Evolutionary conservation across 2,329 filamentous ascomycete genomes (phyloP), one percentile per base, ranked within the genome.

Genomic region (Huntiella abstrusa): DNA sequence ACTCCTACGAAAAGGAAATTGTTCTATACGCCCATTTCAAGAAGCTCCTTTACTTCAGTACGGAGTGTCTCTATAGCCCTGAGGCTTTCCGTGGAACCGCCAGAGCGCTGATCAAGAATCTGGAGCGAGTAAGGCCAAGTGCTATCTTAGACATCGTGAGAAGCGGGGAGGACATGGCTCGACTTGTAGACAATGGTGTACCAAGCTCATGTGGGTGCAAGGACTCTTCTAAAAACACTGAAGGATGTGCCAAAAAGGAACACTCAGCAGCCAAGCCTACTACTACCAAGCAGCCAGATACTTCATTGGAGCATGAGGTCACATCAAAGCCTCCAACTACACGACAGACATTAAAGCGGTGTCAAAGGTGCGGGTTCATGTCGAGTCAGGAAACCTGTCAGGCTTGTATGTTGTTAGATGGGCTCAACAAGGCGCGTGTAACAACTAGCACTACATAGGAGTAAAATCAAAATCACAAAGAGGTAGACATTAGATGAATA

Each of bases 1-100:
- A 96, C 60, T 87, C 88, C 1, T 98, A 96, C 58, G 91, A 98
- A 60, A 98, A 98, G 64, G 91, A 98, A 59, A 98, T 98, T 54
- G 91, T 98, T 13, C 70, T 98, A 4, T 98, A 98, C 59, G 91
- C 91, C 4, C 84, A 96, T 58, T 86, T 98, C 66, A 93, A 91
- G 63, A 87, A 87, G 60, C 69, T 98, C 52, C 87, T 96, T 59
- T 98, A 98, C 63, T 98, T 98, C 63, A 94, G 80, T 56, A 98
- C 91, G 0, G 91, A 98, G 63, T 98, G 91, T 67, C 86, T 98
- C 51, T 98, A 98, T 66, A 94, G 85, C 46, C 91, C 91, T 0
- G 91, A 98, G 62, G 91, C 91, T 2, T 98, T 98, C 58, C 73
- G 91, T 49, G 91, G 91, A 3, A 94, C 84, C 53, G 91, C 91